Percentiles rank a stretch among this genome's conserved stretches.
phyloP scores from a whole-genome alignment of 129 eudicot genomes.

The Arctium minus region DNA sequence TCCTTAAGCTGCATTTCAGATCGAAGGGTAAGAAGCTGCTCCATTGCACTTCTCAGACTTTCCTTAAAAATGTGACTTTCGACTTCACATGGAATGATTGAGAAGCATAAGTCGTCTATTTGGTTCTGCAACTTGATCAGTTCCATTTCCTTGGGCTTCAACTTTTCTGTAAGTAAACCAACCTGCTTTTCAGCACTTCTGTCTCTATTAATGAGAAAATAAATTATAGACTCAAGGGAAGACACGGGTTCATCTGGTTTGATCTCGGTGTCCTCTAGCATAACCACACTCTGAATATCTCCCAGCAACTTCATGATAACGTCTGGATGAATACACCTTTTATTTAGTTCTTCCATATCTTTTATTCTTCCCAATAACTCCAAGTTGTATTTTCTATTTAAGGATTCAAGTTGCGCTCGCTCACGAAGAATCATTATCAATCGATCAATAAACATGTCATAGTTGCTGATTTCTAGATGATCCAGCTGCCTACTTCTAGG shows the following conservation, averaged over 20 bases:
- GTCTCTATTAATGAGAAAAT: conserved; percentile 45
- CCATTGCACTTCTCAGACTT: conserved; percentile 55
- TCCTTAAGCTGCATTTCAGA: conserved; percentile 46
- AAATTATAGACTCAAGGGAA: conserved; percentile 47
- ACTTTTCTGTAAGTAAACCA: conserved; percentile 18
- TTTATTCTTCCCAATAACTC: conserved; percentile 49
- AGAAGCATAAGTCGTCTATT: conserved; percentile 44
- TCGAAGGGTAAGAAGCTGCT: conserved; percentile 32
- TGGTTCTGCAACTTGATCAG: conserved; percentile 48
- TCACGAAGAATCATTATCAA: conserved; percentile 43
- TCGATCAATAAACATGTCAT: conserved; percentile 39
- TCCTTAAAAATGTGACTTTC: conserved; percentile 52
- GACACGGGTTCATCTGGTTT: conserved; percentile 41
- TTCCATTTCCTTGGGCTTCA: conserved; percentile 35
- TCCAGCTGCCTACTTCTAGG: conserved; percentile 34
- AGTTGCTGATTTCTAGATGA: conserved; percentile 44
- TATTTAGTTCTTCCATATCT: conserved; percentile 50
- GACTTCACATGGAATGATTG: conserved; percentile 45
- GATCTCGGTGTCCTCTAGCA: conserved; percentile 32
- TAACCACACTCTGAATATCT: conserved; percentile 45
- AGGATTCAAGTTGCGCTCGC: conserved; percentile 47
- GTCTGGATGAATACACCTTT: conserved; percentile 36
- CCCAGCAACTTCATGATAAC: conserved; percentile 41
- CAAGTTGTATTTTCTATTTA: conserved; percentile 42
- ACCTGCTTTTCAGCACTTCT: conserved; percentile 37